Conservation (phyloP, 1,284 basidiomycete genomes). For the Cutaneotrichosporon sp. region DNA sequence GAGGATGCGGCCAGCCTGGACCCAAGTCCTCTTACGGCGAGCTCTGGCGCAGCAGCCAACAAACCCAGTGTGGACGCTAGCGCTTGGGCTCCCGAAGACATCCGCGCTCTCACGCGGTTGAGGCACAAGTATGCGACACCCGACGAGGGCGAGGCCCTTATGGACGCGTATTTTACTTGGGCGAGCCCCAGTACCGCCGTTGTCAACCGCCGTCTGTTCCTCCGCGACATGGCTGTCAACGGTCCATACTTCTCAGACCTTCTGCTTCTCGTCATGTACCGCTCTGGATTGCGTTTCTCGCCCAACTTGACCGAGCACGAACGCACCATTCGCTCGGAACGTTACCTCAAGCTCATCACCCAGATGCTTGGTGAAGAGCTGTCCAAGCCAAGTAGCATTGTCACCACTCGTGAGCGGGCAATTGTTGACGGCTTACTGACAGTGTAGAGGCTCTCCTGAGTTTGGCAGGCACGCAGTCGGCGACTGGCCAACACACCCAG, state of each 20-base stretch:
- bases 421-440: neutral
- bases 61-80: slow-evolving; percentile 6
- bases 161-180: slow-evolving; percentile 25
- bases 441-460: slow-evolving; percentile 17
- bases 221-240: slow-evolving; percentile 24
- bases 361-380: slow-evolving; percentile 21
- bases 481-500: slow-evolving; percentile 20
- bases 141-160: slow-evolving; percentile 21
- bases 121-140: slow-evolving; percentile 21
- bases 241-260: slow-evolving; percentile 24
- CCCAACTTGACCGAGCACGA: slow-evolving; percentile 17
- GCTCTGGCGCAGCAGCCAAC: neutral
- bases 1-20: slow-evolving; percentile 13
- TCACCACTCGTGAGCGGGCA: slow-evolving; percentile 12
- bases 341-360: slow-evolving; percentile 21
- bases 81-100: slow-evolving; percentile 13
- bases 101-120: slow-evolving; percentile 15
- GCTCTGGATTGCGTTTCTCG: slow-evolving; percentile 20
- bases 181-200: slow-evolving; percentile 15
- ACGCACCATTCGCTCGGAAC: slow-evolving; percentile 11
- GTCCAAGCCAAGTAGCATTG: slow-evolving; percentile 16
- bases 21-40: slow-evolving; percentile 5
- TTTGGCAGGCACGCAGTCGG: slow-evolving; percentile 19
- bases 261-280: slow-evolving; percentile 22
- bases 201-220: slow-evolving; percentile 16